These are phyloP conservation scores for Quercus cerris DNA, from an alignment of 306 rosid genomes.

Conservation along the genomic window DNA sequence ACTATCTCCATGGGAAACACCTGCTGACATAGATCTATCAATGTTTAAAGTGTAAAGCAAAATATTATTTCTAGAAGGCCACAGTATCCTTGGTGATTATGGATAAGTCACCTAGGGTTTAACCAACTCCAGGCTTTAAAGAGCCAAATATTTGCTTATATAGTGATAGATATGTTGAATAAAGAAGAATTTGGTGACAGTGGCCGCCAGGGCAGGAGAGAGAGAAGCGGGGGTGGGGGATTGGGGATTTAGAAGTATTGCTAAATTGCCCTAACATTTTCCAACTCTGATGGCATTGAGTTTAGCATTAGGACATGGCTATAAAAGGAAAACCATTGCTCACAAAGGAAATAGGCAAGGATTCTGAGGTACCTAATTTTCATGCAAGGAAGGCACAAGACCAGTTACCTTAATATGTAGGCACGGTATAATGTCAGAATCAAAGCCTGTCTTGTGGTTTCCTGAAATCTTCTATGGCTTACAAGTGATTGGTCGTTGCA, in stretches of 20 bases:
- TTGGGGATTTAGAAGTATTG: background rate
- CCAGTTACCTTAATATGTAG: background rate
- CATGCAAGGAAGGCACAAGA: background rate
- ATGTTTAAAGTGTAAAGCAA: background rate
- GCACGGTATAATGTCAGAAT: background rate
- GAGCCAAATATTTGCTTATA: background rate
- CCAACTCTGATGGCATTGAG: background rate
- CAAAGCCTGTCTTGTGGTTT: background rate
- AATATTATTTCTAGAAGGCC: background rate
- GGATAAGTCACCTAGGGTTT: background rate
- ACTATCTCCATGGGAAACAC: background rate
- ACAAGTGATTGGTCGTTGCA: background rate
- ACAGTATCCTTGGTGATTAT: background rate
- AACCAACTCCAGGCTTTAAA: background rate
- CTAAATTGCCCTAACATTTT: background rate
- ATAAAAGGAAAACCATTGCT: background rate
- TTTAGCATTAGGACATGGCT: background rate
- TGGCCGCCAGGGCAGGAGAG: too few relatives aligned
- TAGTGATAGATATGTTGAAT: background rate
- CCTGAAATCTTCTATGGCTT: background rate
- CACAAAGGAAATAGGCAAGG: background rate
- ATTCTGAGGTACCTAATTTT: background rate
- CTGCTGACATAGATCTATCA: background rate
- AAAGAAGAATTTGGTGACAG: background rate
- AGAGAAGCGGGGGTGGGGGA: too few relatives aligned